Evolutionary conservation across 1,139 yeast genomes (phyloP).

Genomic region (Pichia sp.): DNA sequence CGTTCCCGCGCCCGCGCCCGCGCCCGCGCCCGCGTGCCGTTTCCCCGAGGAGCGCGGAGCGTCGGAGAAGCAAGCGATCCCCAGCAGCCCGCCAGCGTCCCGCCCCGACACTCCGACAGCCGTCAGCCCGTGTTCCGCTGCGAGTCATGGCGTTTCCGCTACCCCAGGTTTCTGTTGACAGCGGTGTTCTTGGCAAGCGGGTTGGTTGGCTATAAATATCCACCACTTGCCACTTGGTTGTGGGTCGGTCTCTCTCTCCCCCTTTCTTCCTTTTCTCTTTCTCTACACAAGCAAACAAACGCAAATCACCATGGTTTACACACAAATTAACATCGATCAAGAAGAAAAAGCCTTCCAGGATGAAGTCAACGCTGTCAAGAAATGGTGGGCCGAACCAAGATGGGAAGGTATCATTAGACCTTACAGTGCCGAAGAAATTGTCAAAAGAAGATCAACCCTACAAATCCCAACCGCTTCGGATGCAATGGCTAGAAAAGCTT

Average conservation of each 20-base stretch:
- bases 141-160: not conserved
- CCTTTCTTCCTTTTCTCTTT: not conserved
- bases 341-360: constrained; percentile 62
- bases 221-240: not conserved
- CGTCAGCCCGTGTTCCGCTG: not conserved
- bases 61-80: too few relatives aligned
- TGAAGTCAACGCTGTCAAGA: constrained; percentile 65
- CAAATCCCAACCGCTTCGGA: constrained; percentile 65
- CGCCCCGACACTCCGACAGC: not conserved
- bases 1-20: not conserved
- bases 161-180: not conserved
- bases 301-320: constrained; percentile 25
- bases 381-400: constrained; percentile 93
- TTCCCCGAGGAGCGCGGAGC: not conserved
- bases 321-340: constrained; percentile 48
- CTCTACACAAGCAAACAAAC: not conserved
- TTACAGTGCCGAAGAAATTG: constrained; percentile 85
- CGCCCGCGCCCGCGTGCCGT: not conserved
- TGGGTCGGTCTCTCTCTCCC: not conserved
- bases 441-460: constrained; percentile 77
- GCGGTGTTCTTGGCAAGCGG: too few relatives aligned
- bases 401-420: constrained; percentile 86
- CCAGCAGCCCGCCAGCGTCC: too few relatives aligned
- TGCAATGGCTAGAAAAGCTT: constrained; percentile 77
- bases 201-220: not conserved